These are phyloP conservation scores for Sarocladium kiliense DNA, from an alignment of 2,329 filamentous ascomycete genomes.

Conservation along the genomic window DNA sequence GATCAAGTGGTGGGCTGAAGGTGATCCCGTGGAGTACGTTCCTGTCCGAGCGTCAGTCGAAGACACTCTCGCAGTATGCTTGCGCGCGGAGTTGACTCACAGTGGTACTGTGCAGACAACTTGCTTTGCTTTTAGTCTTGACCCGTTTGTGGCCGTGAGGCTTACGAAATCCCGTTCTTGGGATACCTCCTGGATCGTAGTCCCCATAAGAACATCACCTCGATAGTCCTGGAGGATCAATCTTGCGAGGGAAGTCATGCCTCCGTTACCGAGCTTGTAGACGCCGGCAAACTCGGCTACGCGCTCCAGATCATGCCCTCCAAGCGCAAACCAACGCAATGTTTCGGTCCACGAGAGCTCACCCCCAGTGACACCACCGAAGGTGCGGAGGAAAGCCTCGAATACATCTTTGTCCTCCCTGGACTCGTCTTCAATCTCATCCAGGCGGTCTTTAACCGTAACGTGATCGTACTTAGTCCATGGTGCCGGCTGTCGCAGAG, in stretches of 20 bases:
- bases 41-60: too few species aligned
- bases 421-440: conserved; percentile 14
- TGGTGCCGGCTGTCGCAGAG: conserved; percentile 18
- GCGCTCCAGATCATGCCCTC: conserved; percentile 11
- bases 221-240: background rate
- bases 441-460: conserved; percentile 22
- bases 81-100: too few species aligned
- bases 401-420: background rate
- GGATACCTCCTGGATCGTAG: background rate
- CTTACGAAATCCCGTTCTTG: background rate
- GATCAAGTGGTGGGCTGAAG: background rate
- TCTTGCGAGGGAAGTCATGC: conserved; percentile 14
- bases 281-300: conserved; percentile 12
- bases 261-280: conserved; percentile 16
- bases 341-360: background rate
- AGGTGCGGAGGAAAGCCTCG: conserved; percentile 11
- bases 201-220: background rate
- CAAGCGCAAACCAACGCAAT: background rate
- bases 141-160: background rate
- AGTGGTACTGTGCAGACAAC: background rate
- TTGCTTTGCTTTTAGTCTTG: background rate
- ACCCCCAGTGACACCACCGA: too few species aligned
- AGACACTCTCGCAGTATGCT: too few species aligned
- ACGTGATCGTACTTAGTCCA: conserved; percentile 22
- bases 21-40: background rate